Evolutionary conservation across 2,329 filamentous ascomycete genomes (phyloP).

Genomic region (Hypomyces perniciosus): DNA sequence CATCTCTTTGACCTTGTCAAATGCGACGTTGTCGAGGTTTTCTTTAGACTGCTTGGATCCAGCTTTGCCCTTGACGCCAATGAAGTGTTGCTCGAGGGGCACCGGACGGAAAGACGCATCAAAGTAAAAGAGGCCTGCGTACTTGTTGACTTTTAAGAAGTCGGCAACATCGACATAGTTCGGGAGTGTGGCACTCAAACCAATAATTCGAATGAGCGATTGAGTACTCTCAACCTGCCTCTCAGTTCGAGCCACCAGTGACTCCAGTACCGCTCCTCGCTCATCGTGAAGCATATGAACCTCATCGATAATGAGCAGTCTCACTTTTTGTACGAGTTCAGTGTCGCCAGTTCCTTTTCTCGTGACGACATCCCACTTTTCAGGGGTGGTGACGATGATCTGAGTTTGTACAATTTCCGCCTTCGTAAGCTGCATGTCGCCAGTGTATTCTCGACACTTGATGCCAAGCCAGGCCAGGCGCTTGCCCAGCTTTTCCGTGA

Average conservation of each 20-base stretch:
- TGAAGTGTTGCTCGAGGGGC: constrained; percentile 92
- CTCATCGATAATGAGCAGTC: constrained; percentile 94
- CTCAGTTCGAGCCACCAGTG: constrained; percentile 88
- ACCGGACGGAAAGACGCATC: constrained; percentile 94
- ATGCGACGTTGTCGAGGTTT: constrained; percentile 80
- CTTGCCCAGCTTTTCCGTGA: constrained; percentile 90
- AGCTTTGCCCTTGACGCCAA: constrained; percentile 89
- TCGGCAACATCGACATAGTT: constrained; percentile 97
- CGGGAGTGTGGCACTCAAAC: constrained; percentile 88
- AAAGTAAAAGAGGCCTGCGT: constrained; percentile 93
- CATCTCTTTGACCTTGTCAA: constrained; percentile 95
- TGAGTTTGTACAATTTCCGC: constrained; percentile 92
- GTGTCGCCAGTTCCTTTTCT: constrained; percentile 96
- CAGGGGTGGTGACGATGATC: constrained; percentile 96
- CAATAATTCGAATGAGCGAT: constrained; percentile 91
- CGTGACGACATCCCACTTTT: constrained; percentile 99
- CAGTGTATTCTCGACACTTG: constrained; percentile 86
- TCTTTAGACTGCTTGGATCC: constrained; percentile 76
- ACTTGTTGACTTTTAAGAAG: constrained; percentile 91
- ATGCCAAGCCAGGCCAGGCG: constrained; percentile 90
- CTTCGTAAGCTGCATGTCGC: constrained; percentile 98
- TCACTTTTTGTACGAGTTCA: constrained; percentile 94
- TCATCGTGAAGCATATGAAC: constrained; percentile 99
- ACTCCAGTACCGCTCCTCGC: constrained; percentile 91
- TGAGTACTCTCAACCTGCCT: constrained; percentile 97